Conservation (phyloP, 1,139 yeast genomes). For the Lodderomyces parapsilosis region DNA sequence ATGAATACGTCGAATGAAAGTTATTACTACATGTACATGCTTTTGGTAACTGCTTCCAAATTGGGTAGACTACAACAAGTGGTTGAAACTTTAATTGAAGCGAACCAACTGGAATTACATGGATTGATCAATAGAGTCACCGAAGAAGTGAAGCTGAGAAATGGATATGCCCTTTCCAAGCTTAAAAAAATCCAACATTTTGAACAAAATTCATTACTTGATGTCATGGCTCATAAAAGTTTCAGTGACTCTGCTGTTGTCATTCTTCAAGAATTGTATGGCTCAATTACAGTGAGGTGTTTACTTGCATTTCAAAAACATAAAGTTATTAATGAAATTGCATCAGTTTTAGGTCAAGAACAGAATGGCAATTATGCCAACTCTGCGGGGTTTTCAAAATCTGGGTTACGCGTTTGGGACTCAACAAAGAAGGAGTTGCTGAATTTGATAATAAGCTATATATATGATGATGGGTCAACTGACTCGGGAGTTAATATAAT, state of each 20-base stretch:
- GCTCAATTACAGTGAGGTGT: constrained; percentile 62
- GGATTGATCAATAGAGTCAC: constrained; percentile 58
- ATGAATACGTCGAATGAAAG: constrained; percentile 42
- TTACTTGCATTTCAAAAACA: constrained; percentile 70
- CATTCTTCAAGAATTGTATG: constrained; percentile 67
- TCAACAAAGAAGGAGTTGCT: constrained; percentile 58
- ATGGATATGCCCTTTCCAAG: constrained; percentile 30
- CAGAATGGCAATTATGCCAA: constrained; percentile 9
- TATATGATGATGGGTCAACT: constrained; percentile 25
- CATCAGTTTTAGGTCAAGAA: constrained; percentile 21
- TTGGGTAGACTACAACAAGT: constrained; percentile 65
- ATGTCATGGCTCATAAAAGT: constrained; percentile 24
- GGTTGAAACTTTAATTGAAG: constrained; percentile 51
- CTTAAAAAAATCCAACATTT: constrained; percentile 30
- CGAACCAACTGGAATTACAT: constrained; percentile 42
- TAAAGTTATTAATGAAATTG: constrained; percentile 60
- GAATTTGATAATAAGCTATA: constrained; percentile 56
- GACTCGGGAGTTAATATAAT: constrained; percentile 2
- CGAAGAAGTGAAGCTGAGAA: constrained; percentile 59
- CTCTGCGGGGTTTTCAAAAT: constrained; percentile 4
- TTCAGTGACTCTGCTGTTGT: constrained; percentile 53
- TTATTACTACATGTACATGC: constrained; percentile 53
- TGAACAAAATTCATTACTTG: constrained; percentile 24
- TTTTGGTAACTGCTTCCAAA: constrained; percentile 59
- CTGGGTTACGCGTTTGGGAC: constrained; percentile 50